Evolutionary conservation across 371 early-diverging fungal species (phyloP).

Genomic region (Mortierella sp.): DNA sequence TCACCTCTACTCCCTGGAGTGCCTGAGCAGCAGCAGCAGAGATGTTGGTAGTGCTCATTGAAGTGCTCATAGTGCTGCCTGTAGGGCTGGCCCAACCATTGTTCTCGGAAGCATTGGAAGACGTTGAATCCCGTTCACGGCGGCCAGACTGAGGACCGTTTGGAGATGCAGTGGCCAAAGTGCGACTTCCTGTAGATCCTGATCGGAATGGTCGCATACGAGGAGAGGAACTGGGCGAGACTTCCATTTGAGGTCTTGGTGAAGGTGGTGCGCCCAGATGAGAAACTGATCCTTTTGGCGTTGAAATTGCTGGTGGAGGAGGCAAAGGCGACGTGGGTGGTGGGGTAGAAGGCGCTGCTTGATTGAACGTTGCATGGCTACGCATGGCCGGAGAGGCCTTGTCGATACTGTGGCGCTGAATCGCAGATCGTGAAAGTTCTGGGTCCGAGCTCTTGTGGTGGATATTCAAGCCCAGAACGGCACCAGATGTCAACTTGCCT

Average conservation of each 20-base stretch:
- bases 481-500: conserved; percentile 9
- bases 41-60: conserved; percentile 16
- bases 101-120: conserved; percentile 23
- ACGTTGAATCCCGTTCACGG: conserved; percentile 31
- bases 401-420: conserved; percentile 23
- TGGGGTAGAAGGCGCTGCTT: conserved; percentile 28
- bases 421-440: conserved; percentile 15
- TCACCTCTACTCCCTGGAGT: conserved; percentile 42
- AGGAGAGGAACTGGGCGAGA: conserved; percentile 21
- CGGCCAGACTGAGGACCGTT: conserved; percentile 1
- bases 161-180: neutral
- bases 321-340: conserved; percentile 43
- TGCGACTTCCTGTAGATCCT: conserved; percentile 12
- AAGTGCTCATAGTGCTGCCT: conserved; percentile 4
- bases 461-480: conserved; percentile 28
- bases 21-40: conserved; percentile 44
- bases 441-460: conserved; percentile 34
- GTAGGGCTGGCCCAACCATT: conserved; percentile 26
- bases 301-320: conserved; percentile 26
- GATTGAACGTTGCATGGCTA: conserved; percentile 10
- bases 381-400: conserved; percentile 32
- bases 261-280: conserved; percentile 34
- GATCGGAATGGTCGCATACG: conserved; percentile 24
- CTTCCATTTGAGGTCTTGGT: conserved; percentile 24
- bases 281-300: too few species aligned